phyloP scores from a whole-genome alignment of 2,329 filamentous ascomycete genomes.

The Arthrobotrys musiformis region DNA sequence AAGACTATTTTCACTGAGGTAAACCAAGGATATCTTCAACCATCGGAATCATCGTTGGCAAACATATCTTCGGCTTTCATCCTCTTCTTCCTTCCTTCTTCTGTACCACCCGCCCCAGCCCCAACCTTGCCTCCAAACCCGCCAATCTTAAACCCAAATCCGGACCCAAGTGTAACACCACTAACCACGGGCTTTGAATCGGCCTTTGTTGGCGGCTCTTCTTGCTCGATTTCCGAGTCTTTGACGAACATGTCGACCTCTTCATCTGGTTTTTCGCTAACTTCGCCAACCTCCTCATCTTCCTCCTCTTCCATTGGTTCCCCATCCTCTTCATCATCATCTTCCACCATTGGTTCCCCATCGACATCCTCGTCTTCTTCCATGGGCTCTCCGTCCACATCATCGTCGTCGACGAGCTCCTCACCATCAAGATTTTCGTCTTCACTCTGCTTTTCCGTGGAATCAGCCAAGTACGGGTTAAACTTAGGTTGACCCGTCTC shows the following conservation, averaged over 20 bases:
- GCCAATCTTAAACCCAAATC: constrained; percentile 59
- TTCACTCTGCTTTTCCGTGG: constrained; percentile 65
- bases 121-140: constrained; percentile 48
- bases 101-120: constrained; percentile 59
- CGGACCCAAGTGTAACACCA: constrained; percentile 56
- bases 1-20: background rate
- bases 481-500: constrained; percentile 63
- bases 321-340: constrained; percentile 63
- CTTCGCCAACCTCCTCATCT: constrained; percentile 65
- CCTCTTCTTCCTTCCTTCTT: constrained; percentile 68
- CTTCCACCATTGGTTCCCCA: constrained; percentile 60
- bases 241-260: constrained; percentile 63
- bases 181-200: constrained; percentile 40
- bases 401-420: constrained; percentile 60
- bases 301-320: constrained; percentile 64
- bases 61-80: constrained; percentile 88
- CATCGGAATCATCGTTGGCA: constrained; percentile 73
- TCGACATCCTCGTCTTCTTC: constrained; percentile 62
- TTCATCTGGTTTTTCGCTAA: constrained; percentile 64
- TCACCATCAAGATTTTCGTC: constrained; percentile 61
- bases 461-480: constrained; percentile 62
- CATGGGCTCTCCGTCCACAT: constrained; percentile 57
- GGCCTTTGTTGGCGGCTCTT: constrained; percentile 58
- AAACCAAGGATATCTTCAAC: background rate
- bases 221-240: constrained; percentile 56